These are phyloP conservation scores for Candida ovalis DNA, from an alignment of 805 yeast genomes.

Conservation along the genomic window DNA sequence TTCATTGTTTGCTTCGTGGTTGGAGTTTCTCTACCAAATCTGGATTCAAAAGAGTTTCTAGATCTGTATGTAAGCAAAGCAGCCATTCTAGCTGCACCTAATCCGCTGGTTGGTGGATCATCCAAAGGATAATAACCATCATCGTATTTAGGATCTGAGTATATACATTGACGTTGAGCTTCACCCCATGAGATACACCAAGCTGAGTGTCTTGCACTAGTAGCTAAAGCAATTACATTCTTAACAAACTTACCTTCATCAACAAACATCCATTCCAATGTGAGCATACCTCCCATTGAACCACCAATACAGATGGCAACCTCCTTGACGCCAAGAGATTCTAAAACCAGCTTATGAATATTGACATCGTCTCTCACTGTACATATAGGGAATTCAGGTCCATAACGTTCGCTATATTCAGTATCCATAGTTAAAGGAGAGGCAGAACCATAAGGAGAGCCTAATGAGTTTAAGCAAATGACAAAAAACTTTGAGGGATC, in stretches of 20 bases:
- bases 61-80: slow-evolving; percentile 92
- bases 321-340: slow-evolving; percentile 70
- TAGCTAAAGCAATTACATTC: slow-evolving; percentile 78
- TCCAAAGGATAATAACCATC: slow-evolving; percentile 81
- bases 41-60: slow-evolving; percentile 82
- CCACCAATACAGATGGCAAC: slow-evolving; percentile 92
- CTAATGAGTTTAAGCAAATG: slow-evolving; percentile 86
- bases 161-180: slow-evolving; percentile 94
- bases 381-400: slow-evolving; percentile 92
- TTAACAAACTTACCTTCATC: slow-evolving; percentile 63
- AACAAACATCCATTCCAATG: slow-evolving; percentile 76
- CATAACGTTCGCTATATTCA: slow-evolving; percentile 72
- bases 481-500: slow-evolving; percentile 87
- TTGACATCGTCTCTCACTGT: slow-evolving; percentile 91
- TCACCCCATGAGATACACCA: slow-evolving; percentile 99
- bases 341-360: slow-evolving; percentile 73
- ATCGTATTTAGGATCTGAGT: slow-evolving; percentile 87
- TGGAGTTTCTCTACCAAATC: slow-evolving; percentile 84
- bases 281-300: slow-evolving; percentile 98
- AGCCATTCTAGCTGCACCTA: slow-evolving; percentile 97
- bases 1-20: slow-evolving; percentile 26
- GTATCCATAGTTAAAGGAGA: slow-evolving; percentile 84
- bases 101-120: slow-evolving; percentile 82
- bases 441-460: slow-evolving; percentile 95
- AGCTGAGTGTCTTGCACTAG: slow-evolving; percentile 91